Evolutionary conservation across 345 rosid species (phyloP).

Genomic region (Firmiana major): DNA sequence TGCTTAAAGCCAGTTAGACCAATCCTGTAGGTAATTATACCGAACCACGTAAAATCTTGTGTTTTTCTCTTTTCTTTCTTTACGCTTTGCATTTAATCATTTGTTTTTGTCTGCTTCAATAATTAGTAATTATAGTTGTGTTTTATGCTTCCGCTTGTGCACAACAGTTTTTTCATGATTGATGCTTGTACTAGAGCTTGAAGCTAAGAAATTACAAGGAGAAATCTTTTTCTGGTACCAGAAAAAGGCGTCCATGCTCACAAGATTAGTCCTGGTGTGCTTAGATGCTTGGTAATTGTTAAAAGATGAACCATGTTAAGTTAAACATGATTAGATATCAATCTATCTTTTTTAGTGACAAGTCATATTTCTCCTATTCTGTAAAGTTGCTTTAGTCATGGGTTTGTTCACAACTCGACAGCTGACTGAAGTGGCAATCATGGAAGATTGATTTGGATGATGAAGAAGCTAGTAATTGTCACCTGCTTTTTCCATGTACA

Average conservation of each 20-base stretch:
- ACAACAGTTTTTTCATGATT: too few relatives aligned
- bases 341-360: neutral
- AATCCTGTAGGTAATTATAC: too few relatives aligned
- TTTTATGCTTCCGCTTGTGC: too few relatives aligned
- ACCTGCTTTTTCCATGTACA: neutral
- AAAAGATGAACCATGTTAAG: slow-evolving; percentile 53
- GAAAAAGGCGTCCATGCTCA: too few relatives aligned
- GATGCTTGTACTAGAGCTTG: slow-evolving; percentile 38
- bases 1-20: too few relatives aligned
- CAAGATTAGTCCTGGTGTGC: slow-evolving; percentile 59
- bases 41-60: too few relatives aligned
- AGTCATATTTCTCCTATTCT: neutral
- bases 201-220: slow-evolving; percentile 69
- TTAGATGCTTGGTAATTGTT: slow-evolving; percentile 60
- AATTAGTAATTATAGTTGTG: too few relatives aligned
- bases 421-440: neutral
- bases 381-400: neutral
- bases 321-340: neutral
- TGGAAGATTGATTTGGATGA: neutral
- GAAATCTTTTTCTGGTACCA: too few relatives aligned
- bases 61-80: too few relatives aligned
- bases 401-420: neutral
- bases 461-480: neutral
- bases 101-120: too few relatives aligned
- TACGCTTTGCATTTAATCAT: too few relatives aligned